Evolutionary conservation across 2,329 filamentous ascomycete genomes (phyloP), one percentile per base, ranked within the genome.

Genomic region (Paraphaeosphaeria sporulosa): DNA sequence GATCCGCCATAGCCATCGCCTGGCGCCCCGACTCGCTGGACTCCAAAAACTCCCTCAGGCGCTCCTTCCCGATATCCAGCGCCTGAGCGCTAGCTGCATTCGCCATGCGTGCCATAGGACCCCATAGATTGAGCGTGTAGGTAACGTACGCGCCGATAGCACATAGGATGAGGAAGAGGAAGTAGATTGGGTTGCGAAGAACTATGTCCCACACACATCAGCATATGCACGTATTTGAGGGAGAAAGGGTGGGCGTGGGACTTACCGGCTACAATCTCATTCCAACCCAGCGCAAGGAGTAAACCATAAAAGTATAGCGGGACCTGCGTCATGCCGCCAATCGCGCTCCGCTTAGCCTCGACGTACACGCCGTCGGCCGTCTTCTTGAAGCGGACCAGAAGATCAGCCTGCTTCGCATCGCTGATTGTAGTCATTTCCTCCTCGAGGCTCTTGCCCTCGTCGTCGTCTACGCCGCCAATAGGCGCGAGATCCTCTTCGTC

Each of bases 351-450:
- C 85, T 99, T 99, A 52, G 95, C 95, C 81, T 99, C 95, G 44
- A 99, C 94, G 71, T 97, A 99, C 4, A 99, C 94, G 8, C 94
- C 95, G 75, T 99, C 95, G 1, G 95, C 95, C 38, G 93, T 95
- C 85, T 98, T 98, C 85, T 97, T 98, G 86, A 99, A 99, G 57
- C 95, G 87, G 15, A 96, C 90, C 10, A 93, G 92, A 30, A 99
- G 86, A 75, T 99, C 94, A 75, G 96, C 92, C 61, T 92, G 87
- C 81, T 97, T 97, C 65, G 88, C 86, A 79, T 98, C 94, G 71
- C 90, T 90, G 49, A 99, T 85, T n/a, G 98, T 87, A 0, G 92
- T 95, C 89, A 96, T 97, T 80, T 99, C 95, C 76, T 98, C 95
- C 73, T 97, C 94, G 23, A 97, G 82, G 65, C 91, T 96, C 85